A percentile compares a stretch with the other conserved stretches of the same genome.
Conservation (phyloP, 768 basidiomycete species). For the Rhodotorula diobovata region DNA sequence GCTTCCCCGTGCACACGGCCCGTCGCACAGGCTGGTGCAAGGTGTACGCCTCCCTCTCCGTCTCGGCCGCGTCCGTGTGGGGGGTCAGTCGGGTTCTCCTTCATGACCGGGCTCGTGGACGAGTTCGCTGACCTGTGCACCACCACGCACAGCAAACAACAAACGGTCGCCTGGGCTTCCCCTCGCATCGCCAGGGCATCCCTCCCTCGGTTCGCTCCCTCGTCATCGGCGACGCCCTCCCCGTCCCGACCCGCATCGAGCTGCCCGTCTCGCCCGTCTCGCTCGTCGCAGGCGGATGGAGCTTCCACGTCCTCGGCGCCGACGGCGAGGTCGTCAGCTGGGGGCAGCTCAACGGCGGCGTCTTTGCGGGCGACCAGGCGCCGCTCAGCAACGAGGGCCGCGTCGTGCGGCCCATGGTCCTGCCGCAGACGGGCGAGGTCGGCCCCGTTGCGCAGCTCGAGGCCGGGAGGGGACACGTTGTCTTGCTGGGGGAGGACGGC, state of each 20-base stretch:
- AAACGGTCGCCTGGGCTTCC: constrained; percentile 63
- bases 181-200: constrained; percentile 45
- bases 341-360: constrained; percentile 50
- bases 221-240: constrained; percentile 51
- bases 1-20: constrained; percentile 67
- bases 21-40: constrained; percentile 72
- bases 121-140: constrained; percentile 7
- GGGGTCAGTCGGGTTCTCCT: constrained; percentile 6
- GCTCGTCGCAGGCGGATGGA: constrained; percentile 79
- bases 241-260: constrained; percentile 62
- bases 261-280: constrained; percentile 65
- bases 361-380: constrained; percentile 7
- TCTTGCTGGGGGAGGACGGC: constrained; percentile 59
- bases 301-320: constrained; percentile 78
- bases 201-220: constrained; percentile 46
- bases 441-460: constrained; percentile 49
- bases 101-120: not conserved
- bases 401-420: constrained; percentile 51
- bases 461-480: constrained; percentile 70
- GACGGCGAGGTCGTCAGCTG: constrained; percentile 70
- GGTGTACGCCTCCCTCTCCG: constrained; percentile 63
- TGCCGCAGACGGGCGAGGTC: constrained; percentile 55
- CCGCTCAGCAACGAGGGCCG: constrained; percentile 12
- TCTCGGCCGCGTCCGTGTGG: constrained; percentile 43
- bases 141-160: constrained; percentile 47